Percentiles rank a stretch among this genome's conserved stretches.
Conservation (phyloP, 331 rosid genomes). For the Malus hybrid region DNA sequence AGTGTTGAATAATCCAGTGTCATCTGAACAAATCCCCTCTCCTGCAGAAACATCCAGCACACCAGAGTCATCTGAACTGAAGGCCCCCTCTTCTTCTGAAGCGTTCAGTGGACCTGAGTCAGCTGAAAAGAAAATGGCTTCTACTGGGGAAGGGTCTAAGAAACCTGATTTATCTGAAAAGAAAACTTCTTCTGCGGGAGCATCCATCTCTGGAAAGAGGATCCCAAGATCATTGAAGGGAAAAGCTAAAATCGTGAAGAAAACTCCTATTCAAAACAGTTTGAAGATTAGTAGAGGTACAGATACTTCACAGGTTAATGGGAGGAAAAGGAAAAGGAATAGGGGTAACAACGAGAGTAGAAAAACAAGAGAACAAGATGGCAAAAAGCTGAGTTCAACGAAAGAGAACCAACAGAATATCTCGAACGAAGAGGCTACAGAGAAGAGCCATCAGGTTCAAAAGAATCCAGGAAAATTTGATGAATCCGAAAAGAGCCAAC, state of each 20-base stretch:
- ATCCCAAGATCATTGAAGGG: constrained; percentile 38
- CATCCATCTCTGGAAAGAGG: constrained; percentile 28
- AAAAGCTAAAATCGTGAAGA: constrained; percentile 45
- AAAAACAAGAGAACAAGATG: constrained; percentile 13
- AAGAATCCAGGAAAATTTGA: constrained; percentile 8
- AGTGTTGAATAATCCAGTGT: neutral
- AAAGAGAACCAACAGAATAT: constrained; percentile 17
- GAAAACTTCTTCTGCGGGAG: neutral
- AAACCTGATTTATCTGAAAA: neutral
- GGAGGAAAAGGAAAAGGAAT: constrained; percentile 17
- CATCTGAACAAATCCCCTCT: neutral
- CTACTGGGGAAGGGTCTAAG: neutral
- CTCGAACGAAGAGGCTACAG: constrained; percentile 9
- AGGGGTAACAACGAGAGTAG: constrained; percentile 16
- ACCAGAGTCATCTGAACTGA: neutral
- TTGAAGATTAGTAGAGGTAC: constrained; percentile 12
- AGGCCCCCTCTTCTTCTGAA: constrained; percentile 10
- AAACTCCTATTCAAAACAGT: constrained; percentile 24
- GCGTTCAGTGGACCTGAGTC: neutral
- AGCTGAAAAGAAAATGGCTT: neutral
- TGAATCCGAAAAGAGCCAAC: constrained; percentile 23
- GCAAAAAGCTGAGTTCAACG: constrained; percentile 4
- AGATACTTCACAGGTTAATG: constrained; percentile 8
- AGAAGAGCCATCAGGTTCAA: constrained; percentile 17
- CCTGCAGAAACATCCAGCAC: constrained; percentile 11